Evolutionary conservation across 2,329 filamentous ascomycete genomes (phyloP), one percentile per base, ranked within the genome.

Genomic region (Aspergillus versicolor): DNA sequence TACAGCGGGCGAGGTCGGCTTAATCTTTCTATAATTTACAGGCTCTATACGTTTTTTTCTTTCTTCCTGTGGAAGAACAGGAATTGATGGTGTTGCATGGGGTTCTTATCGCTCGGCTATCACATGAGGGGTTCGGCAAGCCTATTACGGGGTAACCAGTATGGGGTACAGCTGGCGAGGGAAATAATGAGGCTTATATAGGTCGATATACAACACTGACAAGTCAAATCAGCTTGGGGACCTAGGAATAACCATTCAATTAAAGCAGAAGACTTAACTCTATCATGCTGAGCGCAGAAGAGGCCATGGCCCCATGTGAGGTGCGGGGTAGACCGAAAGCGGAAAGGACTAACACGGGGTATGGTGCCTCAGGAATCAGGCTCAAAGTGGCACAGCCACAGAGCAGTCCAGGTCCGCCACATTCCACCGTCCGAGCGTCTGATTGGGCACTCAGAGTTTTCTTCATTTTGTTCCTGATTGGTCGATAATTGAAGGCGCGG

Each of bases 311-410:
- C 7, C 11, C 19, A 9, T 30, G 17, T 4, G 19, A 42, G 11
- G 62, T 64, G 62, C 62, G 62, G 62, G 62, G 62, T 61, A 60
- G 47, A n/a, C 61, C 52, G 40, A 54, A 63, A 57, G 21, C 34
- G 57, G 54, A 30, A 59, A 45, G 41, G 13, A 15, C 46, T 34
- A 47, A 34, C 27, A 43, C 32, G 52, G 46, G 47, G 58, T 56
- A 53, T 49, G 0, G 3, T 47, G 51, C 54, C 61, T 61, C 4
- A 42, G 3, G 1, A 1, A 11, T 34, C 21, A 44, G 59, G 51
- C 56, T 49, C 30, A 17, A 12, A n/a, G 34, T 7, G 4, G n/a
- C 57, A 57, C 59, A 46, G 52, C 45, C 38, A 44, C 46, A 37
- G 41, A 51, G 19, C 22, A 13, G 27, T 41, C 43, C 48, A 19